Base-by-base conservation (phyloP, 2,329 filamentous ascomycete genomes). In the Verticillium longisporum region DNA sequence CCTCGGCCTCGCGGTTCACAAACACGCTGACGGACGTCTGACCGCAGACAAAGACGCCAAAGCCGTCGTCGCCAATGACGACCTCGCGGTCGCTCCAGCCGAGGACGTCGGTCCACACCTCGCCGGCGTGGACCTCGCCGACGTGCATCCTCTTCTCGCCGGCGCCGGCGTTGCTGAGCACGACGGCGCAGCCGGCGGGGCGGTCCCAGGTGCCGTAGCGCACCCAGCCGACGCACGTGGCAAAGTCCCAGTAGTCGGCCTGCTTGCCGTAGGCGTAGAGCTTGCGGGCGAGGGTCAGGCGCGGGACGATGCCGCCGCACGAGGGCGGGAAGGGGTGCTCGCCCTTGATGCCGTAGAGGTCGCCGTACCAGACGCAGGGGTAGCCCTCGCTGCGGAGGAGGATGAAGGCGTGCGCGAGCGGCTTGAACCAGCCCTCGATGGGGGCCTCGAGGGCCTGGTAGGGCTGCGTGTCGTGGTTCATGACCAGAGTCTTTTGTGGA, bases 331-430 rank as follows among this genome's bases (percentile, higher is more conserved):
- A 75, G 32, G 80, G 75, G 62, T 76, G 69, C 61, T 74, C 75
- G 59, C 73, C 72, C 58, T 77, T 75, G 62, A 86, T 83, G 26
- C 87, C 87, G 72, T 89, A 90, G 1, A 90, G 72, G 68, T 91
- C 88, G 37, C 88, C 88, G 71, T 88, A 91, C 73, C 89, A 91
- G 37, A 89, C 75, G 67, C 85, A 89, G 0, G 88, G 88, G 62
- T 85, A 83, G 26, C 87, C 87, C 21, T 82, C 75, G 55, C 77
- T 69, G 33, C 86, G 81, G 32, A 92, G 83, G 1, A 92, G 81
- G 60, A 91, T 90, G 55, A 92, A 79, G 0, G 87, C 77, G 71
- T 92, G 91, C 13, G 88, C 89, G 15, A 91, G 78, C 0, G 87
- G 82, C 71, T 90, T 90, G 77, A 92, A 89, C 74, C 83, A 87